A percentile compares a stretch with the other conserved stretches of the same genome.
phyloP scores from a whole-genome alignment of 2,329 filamentous ascomycete genomes.

The Diaporthe nobilis region DNA sequence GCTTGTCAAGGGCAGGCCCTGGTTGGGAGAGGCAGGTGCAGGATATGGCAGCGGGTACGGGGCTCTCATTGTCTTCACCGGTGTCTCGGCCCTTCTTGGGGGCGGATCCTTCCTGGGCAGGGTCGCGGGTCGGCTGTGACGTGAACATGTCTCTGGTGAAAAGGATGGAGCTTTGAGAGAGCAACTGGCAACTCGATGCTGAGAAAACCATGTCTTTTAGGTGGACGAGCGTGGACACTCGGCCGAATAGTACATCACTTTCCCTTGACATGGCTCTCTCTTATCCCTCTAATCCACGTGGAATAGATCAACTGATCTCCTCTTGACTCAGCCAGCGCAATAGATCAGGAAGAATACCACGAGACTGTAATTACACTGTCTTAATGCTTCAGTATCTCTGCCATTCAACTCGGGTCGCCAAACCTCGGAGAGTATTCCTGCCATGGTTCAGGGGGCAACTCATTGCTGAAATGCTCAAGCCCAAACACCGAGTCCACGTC shows the following conservation, averaged over 20 bases:
- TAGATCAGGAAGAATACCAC: background rate
- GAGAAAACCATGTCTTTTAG: background rate
- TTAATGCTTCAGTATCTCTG: background rate
- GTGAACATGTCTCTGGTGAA: background rate
- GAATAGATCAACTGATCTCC: background rate
- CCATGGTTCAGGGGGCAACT: constrained; percentile 29
- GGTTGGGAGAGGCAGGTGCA: constrained; percentile 54
- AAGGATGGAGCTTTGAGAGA: background rate
- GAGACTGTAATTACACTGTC: background rate
- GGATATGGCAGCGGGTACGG: constrained; percentile 67
- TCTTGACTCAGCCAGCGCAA: background rate
- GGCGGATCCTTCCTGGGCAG: constrained; percentile 60
- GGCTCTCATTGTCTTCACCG: constrained; percentile 68
- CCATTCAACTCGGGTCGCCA: background rate
- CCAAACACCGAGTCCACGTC: constrained; percentile 33
- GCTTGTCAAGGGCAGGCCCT: constrained; percentile 61
- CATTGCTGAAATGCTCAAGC: constrained; percentile 26
- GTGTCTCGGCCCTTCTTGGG: constrained; percentile 64
- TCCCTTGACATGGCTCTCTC: background rate
- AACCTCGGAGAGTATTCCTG: constrained; percentile 27
- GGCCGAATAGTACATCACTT: background rate
- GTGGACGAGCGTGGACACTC: background rate
- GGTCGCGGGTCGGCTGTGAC: constrained; percentile 50
- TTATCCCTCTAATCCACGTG: background rate
- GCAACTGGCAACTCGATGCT: background rate